These are phyloP conservation scores for Vicia faba DNA, from an alignment of 306 rosid species.

Conservation along the genomic window DNA sequence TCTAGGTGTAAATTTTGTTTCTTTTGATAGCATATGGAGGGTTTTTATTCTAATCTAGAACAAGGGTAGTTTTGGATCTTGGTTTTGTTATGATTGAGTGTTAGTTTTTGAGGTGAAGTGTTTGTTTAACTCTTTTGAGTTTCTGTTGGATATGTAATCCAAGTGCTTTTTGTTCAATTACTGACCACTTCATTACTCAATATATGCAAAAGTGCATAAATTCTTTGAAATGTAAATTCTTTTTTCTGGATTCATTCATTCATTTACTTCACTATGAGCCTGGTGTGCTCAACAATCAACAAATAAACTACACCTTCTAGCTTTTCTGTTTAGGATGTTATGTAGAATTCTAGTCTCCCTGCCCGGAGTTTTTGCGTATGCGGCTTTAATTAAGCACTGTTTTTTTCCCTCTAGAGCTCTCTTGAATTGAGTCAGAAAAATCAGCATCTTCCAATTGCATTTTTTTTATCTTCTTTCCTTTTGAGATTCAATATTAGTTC, in stretches of 20 bases:
- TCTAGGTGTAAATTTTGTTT: conserved; percentile 32
- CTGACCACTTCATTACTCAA: conserved; percentile 44
- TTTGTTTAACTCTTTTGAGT: conserved; percentile 30
- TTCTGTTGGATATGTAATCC: conserved; percentile 41
- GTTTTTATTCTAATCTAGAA: conserved; percentile 20
- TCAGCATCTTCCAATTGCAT: conserved; percentile 38
- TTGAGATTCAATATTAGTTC: conserved; percentile 26
- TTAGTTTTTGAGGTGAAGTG: conserved; percentile 41
- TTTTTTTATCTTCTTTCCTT: conserved; percentile 17
- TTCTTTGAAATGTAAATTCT: conserved; percentile 62
- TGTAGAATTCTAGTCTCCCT: conserved; percentile 49
- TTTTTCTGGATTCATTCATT: conserved; percentile 43
- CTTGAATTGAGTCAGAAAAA: conserved; percentile 30
- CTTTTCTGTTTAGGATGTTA: conserved; percentile 39
- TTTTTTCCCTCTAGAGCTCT: conserved; percentile 63
- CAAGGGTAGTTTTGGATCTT: conserved; percentile 51
- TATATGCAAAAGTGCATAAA: conserved; percentile 36
- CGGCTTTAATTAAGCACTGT: conserved; percentile 45
- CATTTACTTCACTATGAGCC: conserved; percentile 47
- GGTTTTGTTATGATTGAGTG: conserved; percentile 8
- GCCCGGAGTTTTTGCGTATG: conserved; percentile 45
- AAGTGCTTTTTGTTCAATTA: conserved; percentile 37
- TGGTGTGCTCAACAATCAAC: conserved; percentile 37
- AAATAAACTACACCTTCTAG: conserved; percentile 39
- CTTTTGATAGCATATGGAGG: conserved; percentile 43